These are phyloP conservation scores for Exophiala sp. DNA, from an alignment of 2,329 filamentous ascomycete genomes.

Conservation along the genomic window DNA sequence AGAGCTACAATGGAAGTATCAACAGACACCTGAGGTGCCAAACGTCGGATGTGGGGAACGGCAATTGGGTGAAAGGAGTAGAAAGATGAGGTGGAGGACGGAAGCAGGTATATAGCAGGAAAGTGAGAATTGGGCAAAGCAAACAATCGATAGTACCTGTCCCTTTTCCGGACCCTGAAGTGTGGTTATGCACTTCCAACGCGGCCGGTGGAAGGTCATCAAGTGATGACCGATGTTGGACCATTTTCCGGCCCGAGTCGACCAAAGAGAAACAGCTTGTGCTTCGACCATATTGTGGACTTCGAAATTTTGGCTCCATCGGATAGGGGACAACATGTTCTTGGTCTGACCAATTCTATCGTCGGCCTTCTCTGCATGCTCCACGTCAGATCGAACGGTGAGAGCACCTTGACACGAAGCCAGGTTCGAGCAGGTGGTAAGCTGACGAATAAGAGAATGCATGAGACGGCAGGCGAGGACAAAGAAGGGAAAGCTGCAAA, in stretches of 20 bases:
- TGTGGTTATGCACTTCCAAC: too few species aligned
- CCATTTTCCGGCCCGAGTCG: background rate
- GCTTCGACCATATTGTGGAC: background rate
- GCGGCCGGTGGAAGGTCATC: background rate
- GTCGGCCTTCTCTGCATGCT: background rate
- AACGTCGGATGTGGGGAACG: constrained; percentile 13
- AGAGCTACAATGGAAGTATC: background rate
- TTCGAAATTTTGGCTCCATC: background rate
- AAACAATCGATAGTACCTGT: background rate
- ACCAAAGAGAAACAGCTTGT: background rate
- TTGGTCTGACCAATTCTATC: constrained; percentile 6
- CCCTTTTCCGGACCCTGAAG: background rate
- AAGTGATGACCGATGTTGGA: too few species aligned
- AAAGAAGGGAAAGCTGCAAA: background rate
- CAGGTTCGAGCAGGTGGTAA: constrained; percentile 3
- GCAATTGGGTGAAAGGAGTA: background rate
- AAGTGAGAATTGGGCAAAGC: background rate
- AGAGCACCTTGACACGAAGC: constrained; percentile 1
- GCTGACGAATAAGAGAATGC: constrained; percentile 19
- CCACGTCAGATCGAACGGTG: constrained; percentile 9
- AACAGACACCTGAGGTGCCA: constrained; percentile 1
- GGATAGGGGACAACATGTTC: constrained; percentile 7
- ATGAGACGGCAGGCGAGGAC: background rate
- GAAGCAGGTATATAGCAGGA: constrained; percentile 19
- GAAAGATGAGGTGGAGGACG: constrained; percentile 10